Conservation (phyloP, 176 grass and related monocot genomes). For the Cymbopogon citratus region DNA sequence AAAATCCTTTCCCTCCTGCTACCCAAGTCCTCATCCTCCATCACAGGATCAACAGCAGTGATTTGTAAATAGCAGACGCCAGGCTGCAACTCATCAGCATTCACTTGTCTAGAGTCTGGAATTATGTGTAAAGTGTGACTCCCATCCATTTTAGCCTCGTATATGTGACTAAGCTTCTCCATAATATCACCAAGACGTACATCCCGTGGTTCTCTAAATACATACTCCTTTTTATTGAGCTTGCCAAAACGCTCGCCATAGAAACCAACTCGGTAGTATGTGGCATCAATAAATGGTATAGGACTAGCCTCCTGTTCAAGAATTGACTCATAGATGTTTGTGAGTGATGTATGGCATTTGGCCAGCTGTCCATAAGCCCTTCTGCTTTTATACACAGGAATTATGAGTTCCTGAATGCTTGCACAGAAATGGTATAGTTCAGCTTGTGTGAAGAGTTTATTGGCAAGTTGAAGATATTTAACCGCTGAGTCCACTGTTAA, state of each 20-base stretch:
- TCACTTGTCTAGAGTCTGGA: slow-evolving; percentile 97
- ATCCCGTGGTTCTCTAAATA: slow-evolving; percentile 84
- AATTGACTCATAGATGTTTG: slow-evolving; percentile 88
- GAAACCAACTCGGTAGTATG: slow-evolving; percentile 96
- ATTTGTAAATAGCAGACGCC: slow-evolving; percentile 93
- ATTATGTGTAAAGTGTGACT: slow-evolving; percentile 91
- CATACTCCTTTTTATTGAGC: slow-evolving; percentile 85
- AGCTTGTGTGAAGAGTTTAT: slow-evolving; percentile 89
- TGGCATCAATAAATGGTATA: slow-evolving; percentile 94
- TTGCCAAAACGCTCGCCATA: slow-evolving; percentile 90
- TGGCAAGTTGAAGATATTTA: slow-evolving; percentile 95
- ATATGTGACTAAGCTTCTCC: slow-evolving; percentile 94
- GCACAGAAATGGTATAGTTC: slow-evolving; percentile 95
- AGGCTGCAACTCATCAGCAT: slow-evolving; percentile 87
- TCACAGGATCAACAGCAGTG: slow-evolving; percentile 97
- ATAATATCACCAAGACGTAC: slow-evolving; percentile 98
- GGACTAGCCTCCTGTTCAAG: slow-evolving; percentile 97
- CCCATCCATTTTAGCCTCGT: slow-evolving; percentile 88
- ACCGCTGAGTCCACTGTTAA: slow-evolving; percentile 90
- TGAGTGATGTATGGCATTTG: slow-evolving; percentile 93
- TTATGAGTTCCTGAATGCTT: slow-evolving; percentile 93
- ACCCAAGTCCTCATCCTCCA: slow-evolving; percentile 95
- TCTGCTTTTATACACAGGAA: slow-evolving; percentile 96
- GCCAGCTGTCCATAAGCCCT: slow-evolving; percentile 87
- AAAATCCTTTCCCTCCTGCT: slow-evolving; percentile 97